Conservation (phyloP, 2,329 filamentous ascomycete genomes). For the Claviceps spartinae region DNA sequence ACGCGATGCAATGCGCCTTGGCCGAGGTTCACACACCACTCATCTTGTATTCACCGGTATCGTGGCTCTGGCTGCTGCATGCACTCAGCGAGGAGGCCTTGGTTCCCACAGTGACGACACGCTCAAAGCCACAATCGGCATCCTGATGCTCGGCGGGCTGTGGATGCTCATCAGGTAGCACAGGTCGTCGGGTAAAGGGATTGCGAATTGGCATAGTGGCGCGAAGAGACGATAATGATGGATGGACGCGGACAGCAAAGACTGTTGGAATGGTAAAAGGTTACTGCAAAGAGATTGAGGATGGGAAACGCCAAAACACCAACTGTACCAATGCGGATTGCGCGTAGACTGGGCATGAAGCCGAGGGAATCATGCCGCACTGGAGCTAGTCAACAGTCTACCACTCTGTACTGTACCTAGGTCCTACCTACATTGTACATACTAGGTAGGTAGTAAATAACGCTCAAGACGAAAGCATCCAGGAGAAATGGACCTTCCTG, state of each 20-base stretch:
- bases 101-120: conserved; percentile 48
- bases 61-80: conserved; percentile 44
- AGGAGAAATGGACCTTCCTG: no score
- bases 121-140: conserved; percentile 36
- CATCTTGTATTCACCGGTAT: conserved; percentile 65
- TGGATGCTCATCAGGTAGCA: conserved; percentile 41
- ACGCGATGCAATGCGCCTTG: not conserved
- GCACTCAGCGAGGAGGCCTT: conserved; percentile 49
- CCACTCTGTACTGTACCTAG: no score
- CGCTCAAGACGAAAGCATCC: not conserved
- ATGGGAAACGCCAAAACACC: not conserved
- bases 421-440: no score
- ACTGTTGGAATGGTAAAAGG: not conserved
- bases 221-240: not conserved
- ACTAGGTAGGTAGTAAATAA: no score
- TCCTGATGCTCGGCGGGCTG: conserved; percentile 24
- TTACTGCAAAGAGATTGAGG: not conserved
- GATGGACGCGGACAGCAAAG: not conserved
- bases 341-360: not conserved
- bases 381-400: no score
- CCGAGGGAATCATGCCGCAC: not conserved
- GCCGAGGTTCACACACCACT: conserved; percentile 44
- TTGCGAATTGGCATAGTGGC: conserved; percentile 56
- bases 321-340: not conserved
- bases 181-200: conserved; percentile 50